Evolutionary conservation across 148 eudicot genomes (phyloP).

Genomic region (Selenicereus undatus): DNA sequence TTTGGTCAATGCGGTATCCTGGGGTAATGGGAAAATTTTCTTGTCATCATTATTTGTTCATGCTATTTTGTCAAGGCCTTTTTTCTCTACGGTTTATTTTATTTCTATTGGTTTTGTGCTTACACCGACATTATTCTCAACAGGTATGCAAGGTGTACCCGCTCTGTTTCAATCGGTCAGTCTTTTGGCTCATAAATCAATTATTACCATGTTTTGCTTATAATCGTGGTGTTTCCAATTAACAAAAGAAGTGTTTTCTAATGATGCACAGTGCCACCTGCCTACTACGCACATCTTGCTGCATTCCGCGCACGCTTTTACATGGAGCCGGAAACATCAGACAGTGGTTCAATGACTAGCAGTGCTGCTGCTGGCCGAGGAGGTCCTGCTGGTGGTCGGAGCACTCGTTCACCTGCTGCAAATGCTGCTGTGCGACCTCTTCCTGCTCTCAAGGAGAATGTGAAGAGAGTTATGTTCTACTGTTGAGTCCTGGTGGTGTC

Average conservation of each 20-base stretch:
- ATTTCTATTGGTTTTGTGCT: constrained; percentile 6
- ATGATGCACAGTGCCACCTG: constrained; percentile 55
- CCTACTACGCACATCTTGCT: constrained; percentile 77
- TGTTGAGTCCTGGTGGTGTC: constrained; percentile 15
- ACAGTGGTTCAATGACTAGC: constrained; percentile 57
- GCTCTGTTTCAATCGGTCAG: constrained; percentile 74
- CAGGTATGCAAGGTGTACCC: constrained; percentile 88
- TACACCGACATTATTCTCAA: constrained; percentile 4
- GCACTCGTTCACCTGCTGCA: constrained; percentile 40
- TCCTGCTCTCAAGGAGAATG: constrained; percentile 65
- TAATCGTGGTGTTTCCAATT: not conserved
- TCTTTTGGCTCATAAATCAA: not conserved
- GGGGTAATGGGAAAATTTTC: too few species aligned
- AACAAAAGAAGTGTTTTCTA: not conserved
- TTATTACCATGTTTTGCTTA: not conserved
- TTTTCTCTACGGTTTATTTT: not conserved
- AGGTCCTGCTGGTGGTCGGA: constrained; percentile 34
- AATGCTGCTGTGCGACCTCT: constrained; percentile 66
- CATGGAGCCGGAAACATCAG: constrained; percentile 68
- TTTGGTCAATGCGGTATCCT: too few species aligned
- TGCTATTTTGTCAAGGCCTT: not conserved
- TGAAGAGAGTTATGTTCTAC: constrained; percentile 68
- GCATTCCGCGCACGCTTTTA: constrained; percentile 75
- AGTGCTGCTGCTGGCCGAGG: constrained; percentile 44
- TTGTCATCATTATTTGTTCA: not conserved